Evolutionary conservation across 768 basidiomycete genomes (phyloP).

Genomic region (Agrocybe chaxingu): DNA sequence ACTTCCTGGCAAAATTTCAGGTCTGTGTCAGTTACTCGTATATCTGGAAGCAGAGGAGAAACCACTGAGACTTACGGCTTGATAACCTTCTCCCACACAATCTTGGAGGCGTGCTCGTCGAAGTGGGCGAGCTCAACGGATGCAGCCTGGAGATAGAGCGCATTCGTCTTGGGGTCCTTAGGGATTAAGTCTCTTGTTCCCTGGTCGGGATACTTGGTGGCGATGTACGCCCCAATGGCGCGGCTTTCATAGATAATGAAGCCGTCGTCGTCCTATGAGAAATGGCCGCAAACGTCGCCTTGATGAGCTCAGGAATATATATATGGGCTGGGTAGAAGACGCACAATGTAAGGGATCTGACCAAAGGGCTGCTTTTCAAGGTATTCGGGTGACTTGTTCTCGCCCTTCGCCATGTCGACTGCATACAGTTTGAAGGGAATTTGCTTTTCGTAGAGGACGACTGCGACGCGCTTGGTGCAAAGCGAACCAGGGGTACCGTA

Average conservation of each 20-base stretch:
- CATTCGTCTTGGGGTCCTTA: slow-evolving; percentile 34
- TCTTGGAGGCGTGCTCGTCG: slow-evolving; percentile 32
- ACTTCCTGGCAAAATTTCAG: neutral
- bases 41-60: neutral
- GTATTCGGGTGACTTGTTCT: slow-evolving; percentile 45
- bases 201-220: slow-evolving; percentile 47
- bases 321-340: slow-evolving; percentile 4
- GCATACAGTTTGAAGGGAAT: slow-evolving; percentile 50
- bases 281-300: too few species aligned
- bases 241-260: slow-evolving; percentile 62
- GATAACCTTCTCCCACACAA: slow-evolving; percentile 49
- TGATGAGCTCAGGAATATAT: too few species aligned
- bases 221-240: slow-evolving; percentile 60
- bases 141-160: slow-evolving; percentile 44
- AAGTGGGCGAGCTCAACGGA: slow-evolving; percentile 55
- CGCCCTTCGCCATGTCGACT: slow-evolving; percentile 40
- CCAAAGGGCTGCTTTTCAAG: slow-evolving; percentile 59
- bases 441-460: slow-evolving; percentile 50
- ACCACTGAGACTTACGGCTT: slow-evolving; percentile 35
- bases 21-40: neutral
- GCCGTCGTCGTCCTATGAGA: slow-evolving; percentile 49
- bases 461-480: slow-evolving; percentile 49
- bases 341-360: slow-evolving; percentile 54
- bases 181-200: slow-evolving; percentile 49
- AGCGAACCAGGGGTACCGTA: slow-evolving; percentile 36